phyloP scores from a whole-genome alignment of 192 early-diverging fungal genomes.

The Coemansia reversa region DNA sequence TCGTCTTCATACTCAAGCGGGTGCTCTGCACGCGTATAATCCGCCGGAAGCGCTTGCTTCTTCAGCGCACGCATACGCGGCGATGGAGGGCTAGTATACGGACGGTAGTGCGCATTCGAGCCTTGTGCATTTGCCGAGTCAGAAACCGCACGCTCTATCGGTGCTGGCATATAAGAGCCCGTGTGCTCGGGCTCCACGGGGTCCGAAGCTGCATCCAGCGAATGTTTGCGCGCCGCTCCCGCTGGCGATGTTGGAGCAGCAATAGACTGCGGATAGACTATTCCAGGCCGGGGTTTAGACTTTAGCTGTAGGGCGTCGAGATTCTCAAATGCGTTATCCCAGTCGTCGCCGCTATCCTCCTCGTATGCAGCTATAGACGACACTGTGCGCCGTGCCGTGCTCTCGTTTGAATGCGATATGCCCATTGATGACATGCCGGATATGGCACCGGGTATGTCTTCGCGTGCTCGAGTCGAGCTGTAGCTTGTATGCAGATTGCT shows the following conservation, averaged over 20 bases:
- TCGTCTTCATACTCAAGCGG: constrained; percentile 30
- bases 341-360: constrained; percentile 54
- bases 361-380: constrained; percentile 55
- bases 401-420: constrained; percentile 45
- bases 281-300: constrained; percentile 17
- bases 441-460: constrained; percentile 48
- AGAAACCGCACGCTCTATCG: constrained; percentile 36
- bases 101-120: constrained; percentile 13
- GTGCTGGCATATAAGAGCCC: constrained; percentile 13
- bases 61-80: constrained; percentile 26
- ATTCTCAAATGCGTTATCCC: constrained; percentile 55
- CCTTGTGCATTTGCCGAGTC: constrained; percentile 28
- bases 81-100: constrained; percentile 50
- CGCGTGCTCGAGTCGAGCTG: constrained; percentile 37
- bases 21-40: constrained; percentile 3
- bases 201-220: constrained; percentile 35
- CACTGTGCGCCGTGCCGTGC: constrained; percentile 44
- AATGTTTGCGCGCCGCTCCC: constrained; percentile 35
- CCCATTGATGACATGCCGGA: constrained; percentile 52
- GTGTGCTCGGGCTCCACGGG: constrained; percentile 9
- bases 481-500: constrained; percentile 43
- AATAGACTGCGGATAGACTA: constrained; percentile 47
- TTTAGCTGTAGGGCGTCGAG: constrained; percentile 49
- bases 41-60: constrained; percentile 13
- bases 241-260: constrained; percentile 37